Base-by-base conservation (phyloP, 2,329 filamentous ascomycete genomes). In the Sporothrix globosa region DNA sequence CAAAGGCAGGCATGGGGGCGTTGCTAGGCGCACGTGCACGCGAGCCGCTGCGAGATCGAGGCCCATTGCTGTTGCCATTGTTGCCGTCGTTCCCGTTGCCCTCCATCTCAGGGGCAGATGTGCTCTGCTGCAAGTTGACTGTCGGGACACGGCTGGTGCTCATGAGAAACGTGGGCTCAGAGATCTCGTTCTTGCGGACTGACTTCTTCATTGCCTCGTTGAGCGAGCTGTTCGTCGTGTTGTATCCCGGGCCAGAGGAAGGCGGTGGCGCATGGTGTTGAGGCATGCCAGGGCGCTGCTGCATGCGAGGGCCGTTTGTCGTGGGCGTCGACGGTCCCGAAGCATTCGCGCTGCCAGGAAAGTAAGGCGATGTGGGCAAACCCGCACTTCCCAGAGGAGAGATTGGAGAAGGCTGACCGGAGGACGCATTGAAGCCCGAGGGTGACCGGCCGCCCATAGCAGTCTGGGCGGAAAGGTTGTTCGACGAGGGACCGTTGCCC, bases 151-250 rank as follows among this genome's bases (percentile, higher is more conserved):
- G 82, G n/a, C 80, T 82, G 4, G 81, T 83, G 19, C 82, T 81
- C 74, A 80, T 82, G 21, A 84, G 77, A 65, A 85, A 83, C 0
- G 80, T 83, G 3, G 84, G 83, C 69, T 86, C 85, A 2, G 84
- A 84, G 58, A 85, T 84, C 27, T 86, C 85, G 70, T 80, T 79
- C 71, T 82, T 83, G 70, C 79, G 81, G 53, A 85, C 80, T 21
- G 79, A 75, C 11, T 82, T 81, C 74, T 80, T 84, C 75, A 79
- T 79, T 0, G 77, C 75, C 27, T 82, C 81, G 61, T 80, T 80
- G 7, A 81, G 74, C 21, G 76, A 75, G n/a, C 78, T 76, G n/a
- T 75, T 75, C 14, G 52, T 74, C 39, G 70, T 75, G 58, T 58
- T 54, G 68, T 68, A 75, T 71, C 72, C 75, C 17, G 53, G 21